Base-by-base conservation (phyloP, 345 rosid species). In the Lumnitzera littorea region DNA sequence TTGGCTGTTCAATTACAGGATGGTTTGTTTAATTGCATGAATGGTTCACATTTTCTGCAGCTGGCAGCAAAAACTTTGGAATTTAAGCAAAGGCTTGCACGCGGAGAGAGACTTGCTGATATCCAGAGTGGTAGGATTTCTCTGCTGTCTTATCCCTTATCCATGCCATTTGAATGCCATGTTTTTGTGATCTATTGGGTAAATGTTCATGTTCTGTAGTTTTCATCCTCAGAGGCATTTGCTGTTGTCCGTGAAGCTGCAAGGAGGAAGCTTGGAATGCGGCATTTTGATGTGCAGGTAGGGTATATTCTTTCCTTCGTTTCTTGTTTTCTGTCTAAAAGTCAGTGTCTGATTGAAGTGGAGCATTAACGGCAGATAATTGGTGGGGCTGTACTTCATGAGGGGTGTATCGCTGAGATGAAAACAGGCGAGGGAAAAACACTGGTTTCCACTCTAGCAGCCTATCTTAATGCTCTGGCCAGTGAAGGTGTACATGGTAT, bases 251-350 rank as follows among this genome's bases (percentile, higher is more conserved):
- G 98, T 50, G 96, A 89, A 79, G 96, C 98, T 70, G 96, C 96
- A 52, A 87, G 67, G 67, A 85, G 98, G 83, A 91, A 87, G 64
- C 96, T 91, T 78, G 96, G 95, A 49, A 91, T 91, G 98, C 96
- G 98, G 68, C 98, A 91, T 79, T 91, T 91, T 82, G 96, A 91
- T 53, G 98, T 91, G 75, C 98, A 89, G 98, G 98, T 89, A 89
- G 98, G 98, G 87, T 68, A 58, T 51, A 57, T 41, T 15, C 51
- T 48, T 50, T 57, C 53, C 50, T 24, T 62, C 24, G 24, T 51
- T 11, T 48, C 43, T 31, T 3, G 4, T 46, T 41, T 29, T 51
- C n/a, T 51, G 5, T 60, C 15, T 14, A 49, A 24, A 31, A 20
- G 29, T 61, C 23, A n/a, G 46, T 13, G 20, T 60, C 31, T 25